Evolutionary conservation across 257 asterid species (phyloP), one percentile per base, ranked within the genome.

Genomic region (Solanum gracilifrons): DNA sequence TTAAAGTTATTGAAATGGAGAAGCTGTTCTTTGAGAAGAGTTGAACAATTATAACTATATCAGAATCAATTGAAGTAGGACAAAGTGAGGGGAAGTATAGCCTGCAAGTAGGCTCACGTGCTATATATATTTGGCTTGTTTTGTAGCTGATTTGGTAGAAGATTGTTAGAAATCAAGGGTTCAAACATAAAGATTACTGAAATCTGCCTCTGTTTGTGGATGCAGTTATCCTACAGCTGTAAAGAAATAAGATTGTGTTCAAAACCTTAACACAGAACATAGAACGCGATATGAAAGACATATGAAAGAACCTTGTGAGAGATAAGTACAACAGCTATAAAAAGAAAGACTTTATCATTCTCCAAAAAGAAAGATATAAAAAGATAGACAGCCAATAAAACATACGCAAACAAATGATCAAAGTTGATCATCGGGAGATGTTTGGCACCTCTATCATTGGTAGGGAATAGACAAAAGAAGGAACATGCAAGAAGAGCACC

Each of bases 401-500:
- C 99, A 91, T 96, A 96, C 98, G 84, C 94, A 93, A 95, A 95
- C 91, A 96, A 89, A 87, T 71, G 51, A 86, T 93, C 96, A 86
- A 96, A 95, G 97, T 95, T 96, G 95, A 95, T 93, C 73, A 87
- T 84, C 82, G 91, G 98, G 85, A 96, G 98, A 93, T 89, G 91
- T 84, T 92, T 90, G 93, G 94, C 92, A 91, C 93, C 92, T 93
- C 99, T 92, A 88, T 90, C 74, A 88, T 88, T 87, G 87, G 92
- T 79, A 41, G 98, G 98, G 91, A 93, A 96, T 92, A 96, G 91
- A 92, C 97, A 94, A 92, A 96, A 96, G 87, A 95, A 93, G 85
- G 98, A 88, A 92, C 99, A 95, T 48, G 87, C 93, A 87, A 96
- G 95, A 88, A 95, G 94, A 87, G 98, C 97, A 74, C 96, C 98